Evolutionary conservation across 2,329 filamentous ascomycete species (phyloP).

Genomic region (Aspergillus eucalypticola): DNA sequence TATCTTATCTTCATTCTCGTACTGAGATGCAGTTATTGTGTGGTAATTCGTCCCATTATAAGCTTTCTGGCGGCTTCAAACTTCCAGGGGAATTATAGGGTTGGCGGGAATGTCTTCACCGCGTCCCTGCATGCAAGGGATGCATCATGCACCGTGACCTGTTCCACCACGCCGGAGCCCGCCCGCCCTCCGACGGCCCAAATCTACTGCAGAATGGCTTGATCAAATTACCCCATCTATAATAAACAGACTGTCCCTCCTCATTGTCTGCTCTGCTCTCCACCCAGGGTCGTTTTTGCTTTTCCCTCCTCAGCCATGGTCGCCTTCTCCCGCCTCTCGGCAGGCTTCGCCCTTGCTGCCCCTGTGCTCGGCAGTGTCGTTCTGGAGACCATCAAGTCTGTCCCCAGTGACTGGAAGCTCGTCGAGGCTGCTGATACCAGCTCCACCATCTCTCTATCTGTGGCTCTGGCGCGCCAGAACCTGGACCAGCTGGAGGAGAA

Average conservation of each 20-base stretch:
- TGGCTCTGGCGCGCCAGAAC: conserved; percentile 28
- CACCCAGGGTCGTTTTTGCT: background rate
- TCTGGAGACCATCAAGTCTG: background rate
- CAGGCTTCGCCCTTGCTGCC: background rate
- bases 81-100: background rate
- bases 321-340: background rate
- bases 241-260: background rate
- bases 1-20: background rate
- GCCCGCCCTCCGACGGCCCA: background rate
- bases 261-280: background rate
- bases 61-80: too few relatives aligned
- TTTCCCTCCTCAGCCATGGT: background rate
- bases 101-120: background rate
- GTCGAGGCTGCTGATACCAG: conserved; percentile 14
- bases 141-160: background rate
- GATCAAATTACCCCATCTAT: background rate
- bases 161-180: background rate
- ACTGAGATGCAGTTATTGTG: too few relatives aligned
- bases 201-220: conserved; percentile 14
- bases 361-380: background rate
- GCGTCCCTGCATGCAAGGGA: background rate
- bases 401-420: conserved; percentile 2
- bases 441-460: conserved; percentile 22
- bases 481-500: conserved; percentile 42
- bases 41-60: too few relatives aligned